Evolutionary conservation across 306 rosid species (phyloP).

Genomic region (Citrullus amarus): DNA sequence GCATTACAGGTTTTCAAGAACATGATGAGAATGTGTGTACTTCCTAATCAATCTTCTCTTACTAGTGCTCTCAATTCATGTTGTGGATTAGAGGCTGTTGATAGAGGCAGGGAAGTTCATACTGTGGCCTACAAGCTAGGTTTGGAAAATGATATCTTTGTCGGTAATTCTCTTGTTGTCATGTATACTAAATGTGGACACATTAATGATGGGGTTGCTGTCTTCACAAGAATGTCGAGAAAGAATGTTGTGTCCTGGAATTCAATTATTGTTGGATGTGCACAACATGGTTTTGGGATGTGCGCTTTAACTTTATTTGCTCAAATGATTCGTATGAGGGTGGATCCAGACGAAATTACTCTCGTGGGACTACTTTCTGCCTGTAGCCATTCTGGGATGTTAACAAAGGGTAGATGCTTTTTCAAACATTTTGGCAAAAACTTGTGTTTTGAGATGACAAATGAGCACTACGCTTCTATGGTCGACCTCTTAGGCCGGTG

Average conservation of each 20-base stretch:
- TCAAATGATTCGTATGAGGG: conserved; percentile 44
- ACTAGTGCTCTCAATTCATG: conserved; percentile 83
- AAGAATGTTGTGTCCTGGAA: conserved; percentile 78
- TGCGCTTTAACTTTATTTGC: conserved; percentile 45
- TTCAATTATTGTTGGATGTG: conserved; percentile 61
- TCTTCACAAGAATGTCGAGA: conserved; percentile 34
- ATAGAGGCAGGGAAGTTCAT: conserved; percentile 50
- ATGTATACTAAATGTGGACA: conserved; percentile 73
- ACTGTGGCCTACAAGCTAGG: conserved; percentile 38
- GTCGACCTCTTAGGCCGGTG: conserved; percentile 68
- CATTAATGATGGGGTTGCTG: conserved; percentile 40
- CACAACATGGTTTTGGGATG: conserved; percentile 56
- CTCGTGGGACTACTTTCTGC: conserved; percentile 71
- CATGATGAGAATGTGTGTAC: conserved; percentile 30
- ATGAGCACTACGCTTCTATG: conserved; percentile 72
- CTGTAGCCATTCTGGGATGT: conserved; percentile 72
- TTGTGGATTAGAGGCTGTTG: conserved; percentile 64
- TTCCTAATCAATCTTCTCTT: conserved; percentile 74
- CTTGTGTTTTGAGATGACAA: conserved; percentile 27
- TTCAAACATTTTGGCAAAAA: conserved; percentile 32
- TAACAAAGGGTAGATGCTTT: conserved; percentile 55
- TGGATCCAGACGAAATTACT: conserved; percentile 64
- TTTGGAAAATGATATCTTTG: conserved; percentile 39
- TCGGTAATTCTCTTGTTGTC: conserved; percentile 61
- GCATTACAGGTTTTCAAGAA: conserved; percentile 49